Evolutionary conservation across 2,329 filamentous ascomycete species (phyloP).

Genomic region (Monosporascus sp.): DNA sequence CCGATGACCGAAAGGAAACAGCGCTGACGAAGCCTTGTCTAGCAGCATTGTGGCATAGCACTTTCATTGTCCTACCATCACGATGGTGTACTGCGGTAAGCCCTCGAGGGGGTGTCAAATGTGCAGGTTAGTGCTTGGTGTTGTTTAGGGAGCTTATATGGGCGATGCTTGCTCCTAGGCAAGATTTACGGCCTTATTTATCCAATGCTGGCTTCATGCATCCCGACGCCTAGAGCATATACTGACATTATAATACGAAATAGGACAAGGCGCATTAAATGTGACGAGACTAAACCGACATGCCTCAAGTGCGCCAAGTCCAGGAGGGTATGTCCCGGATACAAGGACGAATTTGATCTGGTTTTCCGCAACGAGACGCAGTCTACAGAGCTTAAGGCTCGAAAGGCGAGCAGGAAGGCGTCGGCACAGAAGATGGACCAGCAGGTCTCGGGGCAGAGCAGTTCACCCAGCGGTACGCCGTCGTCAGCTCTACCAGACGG

Average conservation of each 20-base stretch:
- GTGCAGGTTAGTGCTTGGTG: constrained; percentile 42
- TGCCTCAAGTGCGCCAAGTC: constrained; percentile 62
- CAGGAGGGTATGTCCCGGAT: constrained; percentile 58
- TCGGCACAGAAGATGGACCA: constrained; percentile 30
- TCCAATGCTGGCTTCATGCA: too few species aligned
- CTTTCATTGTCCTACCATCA: constrained; percentile 10
- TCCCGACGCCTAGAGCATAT: not conserved
- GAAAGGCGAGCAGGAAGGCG: constrained; percentile 48
- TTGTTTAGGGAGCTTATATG: not conserved
- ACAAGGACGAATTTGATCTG: constrained; percentile 66
- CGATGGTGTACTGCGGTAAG: constrained; percentile 62
- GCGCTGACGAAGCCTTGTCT: not conserved
- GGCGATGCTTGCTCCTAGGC: not conserved
- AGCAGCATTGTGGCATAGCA: not conserved
- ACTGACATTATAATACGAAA: not conserved
- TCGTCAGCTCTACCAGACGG: constrained; percentile 18
- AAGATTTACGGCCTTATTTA: not conserved
- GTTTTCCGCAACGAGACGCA: constrained; percentile 69
- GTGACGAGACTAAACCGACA: constrained; percentile 61
- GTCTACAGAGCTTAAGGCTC: constrained; percentile 58
- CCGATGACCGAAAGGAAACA: not conserved
- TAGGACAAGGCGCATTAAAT: constrained; percentile 64
- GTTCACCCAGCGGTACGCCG: constrained; percentile 10
- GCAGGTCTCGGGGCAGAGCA: constrained; percentile 7
- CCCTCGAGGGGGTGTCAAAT: constrained; percentile 67